Evolutionary conservation across 495 filamentous ascomycete genomes (phyloP).

Genomic region (Penicillium robsamsonii): DNA sequence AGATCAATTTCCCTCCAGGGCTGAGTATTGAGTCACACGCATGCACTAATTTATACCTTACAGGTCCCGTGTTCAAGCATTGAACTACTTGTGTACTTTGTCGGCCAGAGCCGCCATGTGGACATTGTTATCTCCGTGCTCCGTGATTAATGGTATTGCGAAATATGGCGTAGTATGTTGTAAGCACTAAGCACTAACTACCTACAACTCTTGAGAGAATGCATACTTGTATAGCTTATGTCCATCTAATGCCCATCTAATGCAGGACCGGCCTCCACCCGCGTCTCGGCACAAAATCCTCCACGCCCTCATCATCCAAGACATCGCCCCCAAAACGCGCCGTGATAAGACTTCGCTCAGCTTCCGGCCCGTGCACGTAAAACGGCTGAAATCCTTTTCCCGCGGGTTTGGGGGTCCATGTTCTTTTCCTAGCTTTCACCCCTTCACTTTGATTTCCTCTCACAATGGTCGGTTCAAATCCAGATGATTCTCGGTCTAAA

Average conservation of each 20-base stretch:
- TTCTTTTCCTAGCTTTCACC: conserved; percentile 13
- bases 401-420: conserved; percentile 21
- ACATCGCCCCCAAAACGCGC: conserved; percentile 56
- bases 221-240: neutral
- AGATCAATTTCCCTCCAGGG: neutral
- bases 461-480: conserved; percentile 42
- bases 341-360: conserved; percentile 62
- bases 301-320: conserved; percentile 56
- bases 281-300: conserved; percentile 51
- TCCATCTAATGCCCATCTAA: conserved; percentile 22
- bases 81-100: too few relatives aligned
- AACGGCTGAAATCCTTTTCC: conserved; percentile 52
- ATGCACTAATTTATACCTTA: neutral
- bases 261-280: conserved; percentile 58
- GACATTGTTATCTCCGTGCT: neutral
- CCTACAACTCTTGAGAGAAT: neutral
- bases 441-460: neutral
- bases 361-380: conserved; percentile 54
- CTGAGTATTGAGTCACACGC: neutral
- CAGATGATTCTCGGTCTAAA: conserved; percentile 53
- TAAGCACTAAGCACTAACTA: neutral
- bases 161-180: neutral
- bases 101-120: neutral
- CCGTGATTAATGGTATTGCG: neutral
- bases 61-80: neutral